Evolutionary conservation across 2,329 filamentous ascomycete genomes (phyloP), one percentile per base, ranked within the genome.

Genomic region (Colletotrichum cordylinicola): DNA sequence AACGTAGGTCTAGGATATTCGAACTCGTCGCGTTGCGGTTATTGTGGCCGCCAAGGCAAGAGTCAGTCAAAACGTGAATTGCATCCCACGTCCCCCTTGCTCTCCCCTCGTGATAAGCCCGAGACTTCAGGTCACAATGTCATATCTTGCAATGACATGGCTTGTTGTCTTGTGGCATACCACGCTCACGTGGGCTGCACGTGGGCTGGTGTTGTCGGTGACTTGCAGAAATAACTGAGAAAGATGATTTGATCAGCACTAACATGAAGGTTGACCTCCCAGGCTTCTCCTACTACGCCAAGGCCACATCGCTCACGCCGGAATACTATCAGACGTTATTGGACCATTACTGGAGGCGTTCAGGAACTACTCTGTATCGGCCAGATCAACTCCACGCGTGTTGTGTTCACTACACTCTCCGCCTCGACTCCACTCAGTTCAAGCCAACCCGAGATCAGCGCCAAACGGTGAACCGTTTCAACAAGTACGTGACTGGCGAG

Each of bases 351-450:
- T 97, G 94, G 94, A 93, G 95, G 83, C 90, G 94, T 77, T 96
- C 92, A 48, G 92, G 91, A 18, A 91, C 86, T 33, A 87, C 95
- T 10, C 87, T 97, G 65, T 97, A 97, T 84, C 92, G 95, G 76
- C 94, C 95, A 16, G 94, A 97, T 83, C 93, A 95, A 80, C 90
- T 90, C 74, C 89, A 92, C 72, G 94, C 95, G 77, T 99, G 97
- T 81, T 99, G 97, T 83, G 96, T 96, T 60, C 96, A 98, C 82
- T 98, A 96, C 83, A 96, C 94, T 1, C 93, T 97, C 70, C 92
- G 94, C 62, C 87, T 96, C 24, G 93, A 95, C 80, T 91, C 92
- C 29, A 83, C 87, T 62, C 85, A 88, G 52, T 94, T 94, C 84
- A 92, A 90, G 78, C 88, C 94, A 8, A 90, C 91, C 33, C 92